These are phyloP conservation scores for Neonothopanus nambi DNA, from an alignment of 1,284 basidiomycete species.

Conservation along the genomic window DNA sequence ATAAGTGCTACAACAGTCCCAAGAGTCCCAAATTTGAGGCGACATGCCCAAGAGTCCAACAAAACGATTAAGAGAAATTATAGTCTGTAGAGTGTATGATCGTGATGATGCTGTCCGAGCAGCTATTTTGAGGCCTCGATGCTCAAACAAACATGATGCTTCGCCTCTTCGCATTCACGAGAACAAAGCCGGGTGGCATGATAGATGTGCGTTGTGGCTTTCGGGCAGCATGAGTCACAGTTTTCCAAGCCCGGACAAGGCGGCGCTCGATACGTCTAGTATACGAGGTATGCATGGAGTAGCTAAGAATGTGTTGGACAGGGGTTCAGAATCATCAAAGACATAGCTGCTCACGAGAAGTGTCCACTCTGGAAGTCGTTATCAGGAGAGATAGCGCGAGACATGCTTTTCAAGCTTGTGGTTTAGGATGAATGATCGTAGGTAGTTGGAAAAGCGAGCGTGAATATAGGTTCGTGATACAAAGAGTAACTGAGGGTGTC, in stretches of 20 bases:
- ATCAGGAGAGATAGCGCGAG: constrained; percentile 6
- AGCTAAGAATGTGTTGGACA: neutral
- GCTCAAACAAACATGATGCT: constrained; percentile 37
- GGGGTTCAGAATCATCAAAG: neutral
- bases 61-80: too few relatives aligned
- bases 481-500: too few relatives aligned
- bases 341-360: neutral
- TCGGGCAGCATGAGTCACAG: constrained; percentile 52
- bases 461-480: too few relatives aligned
- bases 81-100: too few relatives aligned
- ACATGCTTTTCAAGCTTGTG: neutral
- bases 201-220: constrained; percentile 52
- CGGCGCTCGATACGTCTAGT: constrained; percentile 57
- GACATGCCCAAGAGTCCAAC: too few relatives aligned
- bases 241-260: constrained; percentile 60
- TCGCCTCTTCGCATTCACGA: constrained; percentile 55
- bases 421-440: neutral
- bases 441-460: neutral
- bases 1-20: too few relatives aligned
- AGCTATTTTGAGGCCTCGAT: constrained; percentile 20
- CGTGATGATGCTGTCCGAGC: too few relatives aligned
- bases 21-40: too few relatives aligned
- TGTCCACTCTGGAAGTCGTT: constrained; percentile 1
- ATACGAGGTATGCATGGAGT: constrained; percentile 31
- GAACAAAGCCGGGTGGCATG: constrained; percentile 59